A percentile compares a stretch with the other conserved stretches of the same genome.
phyloP scores from a whole-genome alignment of 2,329 filamentous ascomycete genomes.

The Calonectria henricotiae region DNA sequence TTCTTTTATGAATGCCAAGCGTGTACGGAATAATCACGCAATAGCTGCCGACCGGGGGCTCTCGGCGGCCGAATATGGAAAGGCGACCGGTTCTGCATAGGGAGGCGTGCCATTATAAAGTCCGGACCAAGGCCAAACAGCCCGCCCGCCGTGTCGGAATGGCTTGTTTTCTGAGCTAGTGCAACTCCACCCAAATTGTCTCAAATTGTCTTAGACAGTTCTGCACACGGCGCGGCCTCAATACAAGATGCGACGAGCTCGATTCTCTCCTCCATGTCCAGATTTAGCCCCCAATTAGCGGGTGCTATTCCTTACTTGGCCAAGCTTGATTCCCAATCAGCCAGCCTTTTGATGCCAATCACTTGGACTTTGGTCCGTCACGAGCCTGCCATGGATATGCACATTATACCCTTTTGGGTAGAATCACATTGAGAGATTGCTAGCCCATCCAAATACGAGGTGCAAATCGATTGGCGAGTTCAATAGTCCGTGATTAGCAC shows the following conservation, averaged over 20 bases:
- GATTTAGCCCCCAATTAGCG: not conserved
- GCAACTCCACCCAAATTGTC: not conserved
- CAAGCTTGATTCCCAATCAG: not conserved
- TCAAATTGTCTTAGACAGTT: not conserved
- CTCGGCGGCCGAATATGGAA: not conserved
- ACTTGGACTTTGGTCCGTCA: slow-evolving; percentile 1
- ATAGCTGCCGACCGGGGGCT: not conserved
- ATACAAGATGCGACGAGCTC: not conserved
- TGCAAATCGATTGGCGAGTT: not conserved
- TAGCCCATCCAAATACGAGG: not conserved
- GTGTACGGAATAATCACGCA: slow-evolving; percentile 7
- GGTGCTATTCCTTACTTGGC: not conserved
- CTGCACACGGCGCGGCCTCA: not conserved
- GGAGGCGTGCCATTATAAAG: slow-evolving; percentile 2
- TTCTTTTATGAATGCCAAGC: not conserved
- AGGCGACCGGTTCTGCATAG: not conserved
- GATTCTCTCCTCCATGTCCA: not conserved
- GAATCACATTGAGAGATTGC: not conserved
- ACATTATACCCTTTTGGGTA: not conserved
- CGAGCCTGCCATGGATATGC: not conserved
- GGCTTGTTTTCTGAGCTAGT: not conserved
- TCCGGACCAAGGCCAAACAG: not conserved
- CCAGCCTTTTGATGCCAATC: slow-evolving; percentile 18
- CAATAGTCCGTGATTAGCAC: not conserved
- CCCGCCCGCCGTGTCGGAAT: not conserved